Conservation (phyloP, 1,284 basidiomycete genomes). For the Microbotryum violaceum region DNA sequence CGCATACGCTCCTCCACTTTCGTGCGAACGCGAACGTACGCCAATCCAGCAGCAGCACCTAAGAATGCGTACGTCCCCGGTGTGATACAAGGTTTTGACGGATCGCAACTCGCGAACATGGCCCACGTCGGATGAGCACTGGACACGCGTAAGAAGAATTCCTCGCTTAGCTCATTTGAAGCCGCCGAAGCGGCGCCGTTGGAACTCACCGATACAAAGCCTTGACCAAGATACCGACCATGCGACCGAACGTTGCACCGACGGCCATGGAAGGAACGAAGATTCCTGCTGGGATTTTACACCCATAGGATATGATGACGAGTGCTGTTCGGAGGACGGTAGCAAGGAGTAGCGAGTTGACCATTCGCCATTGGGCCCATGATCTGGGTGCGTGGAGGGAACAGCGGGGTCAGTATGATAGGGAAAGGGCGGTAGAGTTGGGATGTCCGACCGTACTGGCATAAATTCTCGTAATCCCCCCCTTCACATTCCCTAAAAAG, state of each 20-base stretch:
- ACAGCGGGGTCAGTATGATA: no score
- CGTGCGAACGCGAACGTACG: constrained; percentile 47
- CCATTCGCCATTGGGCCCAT: constrained; percentile 87
- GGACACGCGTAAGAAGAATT: constrained; percentile 1
- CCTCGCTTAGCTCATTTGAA: background rate
- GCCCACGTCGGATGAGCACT: constrained; percentile 74
- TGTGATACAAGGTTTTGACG: constrained; percentile 92
- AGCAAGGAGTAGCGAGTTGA: constrained; percentile 83
- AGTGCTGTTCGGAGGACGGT: constrained; percentile 79
- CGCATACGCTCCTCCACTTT: background rate
- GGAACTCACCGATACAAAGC: constrained; percentile 68
- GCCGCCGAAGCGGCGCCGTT: background rate
- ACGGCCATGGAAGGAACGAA: constrained; percentile 98
- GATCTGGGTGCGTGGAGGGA: constrained; percentile 49
- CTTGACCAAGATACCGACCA: constrained; percentile 91
- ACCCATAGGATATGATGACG: constrained; percentile 89
- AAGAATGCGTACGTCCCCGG: constrained; percentile 96
- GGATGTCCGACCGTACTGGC: constrained; percentile 60
- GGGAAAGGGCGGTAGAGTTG: no score
- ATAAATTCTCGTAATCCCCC: constrained; percentile 82
- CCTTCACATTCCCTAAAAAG: constrained; percentile 95
- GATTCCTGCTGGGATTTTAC: constrained; percentile 94
- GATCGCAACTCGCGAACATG: constrained; percentile 81
- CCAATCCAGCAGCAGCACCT: constrained; percentile 87
- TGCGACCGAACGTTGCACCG: constrained; percentile 88